phyloP scores from a whole-genome alignment of 2,329 filamentous ascomycete species.

The Whalleya microplaca region DNA sequence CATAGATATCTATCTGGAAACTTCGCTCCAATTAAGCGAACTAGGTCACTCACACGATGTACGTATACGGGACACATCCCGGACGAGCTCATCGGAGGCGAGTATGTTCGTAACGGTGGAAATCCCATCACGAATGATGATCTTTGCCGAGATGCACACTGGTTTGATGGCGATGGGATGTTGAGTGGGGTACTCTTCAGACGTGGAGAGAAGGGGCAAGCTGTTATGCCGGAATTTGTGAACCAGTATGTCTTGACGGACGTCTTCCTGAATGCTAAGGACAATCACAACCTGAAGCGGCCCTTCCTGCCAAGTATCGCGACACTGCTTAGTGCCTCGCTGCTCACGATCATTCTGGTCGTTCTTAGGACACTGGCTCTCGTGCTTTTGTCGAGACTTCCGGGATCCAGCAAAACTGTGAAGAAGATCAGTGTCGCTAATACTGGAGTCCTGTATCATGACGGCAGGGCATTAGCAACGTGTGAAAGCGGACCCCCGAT shows the following conservation, averaged over 20 bases:
- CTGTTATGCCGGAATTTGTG: slow-evolving; percentile 64
- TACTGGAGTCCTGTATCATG: slow-evolving; percentile 68
- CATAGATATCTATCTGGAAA: slow-evolving; percentile 66
- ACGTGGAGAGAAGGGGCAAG: slow-evolving; percentile 41
- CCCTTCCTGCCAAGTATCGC: slow-evolving; percentile 71
- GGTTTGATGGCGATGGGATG: slow-evolving; percentile 80
- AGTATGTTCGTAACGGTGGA: slow-evolving; percentile 74
- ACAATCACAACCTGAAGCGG: slow-evolving; percentile 49
- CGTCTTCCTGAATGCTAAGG: slow-evolving; percentile 59
- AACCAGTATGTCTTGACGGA: slow-evolving; percentile 73
- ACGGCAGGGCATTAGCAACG: slow-evolving; percentile 68
- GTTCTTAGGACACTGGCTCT: slow-evolving; percentile 62
- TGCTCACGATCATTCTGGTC: slow-evolving; percentile 52
- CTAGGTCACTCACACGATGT: slow-evolving; percentile 60
- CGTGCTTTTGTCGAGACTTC: slow-evolving; percentile 60
- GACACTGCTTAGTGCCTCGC: slow-evolving; percentile 63
- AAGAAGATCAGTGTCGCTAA: slow-evolving; percentile 74
- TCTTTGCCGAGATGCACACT: slow-evolving; percentile 65
- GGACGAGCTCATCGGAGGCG: slow-evolving; percentile 66
- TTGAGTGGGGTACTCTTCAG: slow-evolving; percentile 68
- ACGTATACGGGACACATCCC: slow-evolving; percentile 62
- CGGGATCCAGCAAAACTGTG: slow-evolving; percentile 59
- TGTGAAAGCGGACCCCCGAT: slow-evolving; percentile 75
- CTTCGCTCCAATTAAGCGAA: slow-evolving; percentile 67
- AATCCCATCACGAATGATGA: slow-evolving; percentile 68